phyloP scores from a whole-genome alignment of 2,329 filamentous ascomycete species.

The Huntiella omanensis region DNA sequence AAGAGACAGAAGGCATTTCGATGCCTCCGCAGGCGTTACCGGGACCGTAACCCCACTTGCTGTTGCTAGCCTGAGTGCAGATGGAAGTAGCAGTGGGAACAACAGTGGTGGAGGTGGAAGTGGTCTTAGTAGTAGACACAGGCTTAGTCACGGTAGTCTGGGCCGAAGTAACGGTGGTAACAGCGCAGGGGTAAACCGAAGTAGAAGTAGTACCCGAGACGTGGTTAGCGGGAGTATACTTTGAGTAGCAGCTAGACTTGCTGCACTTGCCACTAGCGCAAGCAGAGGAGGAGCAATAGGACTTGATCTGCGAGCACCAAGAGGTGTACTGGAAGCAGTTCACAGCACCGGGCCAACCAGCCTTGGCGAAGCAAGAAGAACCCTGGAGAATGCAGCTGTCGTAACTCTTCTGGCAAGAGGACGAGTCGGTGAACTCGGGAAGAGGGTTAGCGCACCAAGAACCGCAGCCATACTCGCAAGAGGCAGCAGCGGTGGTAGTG shows the following conservation, averaged over 20 bases:
- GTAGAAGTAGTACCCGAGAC: conserved; percentile 20
- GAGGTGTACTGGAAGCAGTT: conserved; percentile 30
- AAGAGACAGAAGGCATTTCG: conserved; percentile 31
- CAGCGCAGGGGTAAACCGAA: conserved; percentile 18
- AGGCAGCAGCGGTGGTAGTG: conserved; percentile 25
- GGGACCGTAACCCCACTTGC: conserved; percentile 47
- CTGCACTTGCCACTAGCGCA: conserved; percentile 21
- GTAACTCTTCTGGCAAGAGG: conserved; percentile 23
- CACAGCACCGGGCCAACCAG: conserved; percentile 29
- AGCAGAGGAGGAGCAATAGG: conserved; percentile 23
- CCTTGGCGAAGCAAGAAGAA: conserved; percentile 30
- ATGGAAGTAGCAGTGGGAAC: conserved; percentile 31
- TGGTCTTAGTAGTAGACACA: conserved; percentile 15
- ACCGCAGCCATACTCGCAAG: conserved; percentile 35
- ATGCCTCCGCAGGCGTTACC: conserved; percentile 37
- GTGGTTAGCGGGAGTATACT: conserved; percentile 22
- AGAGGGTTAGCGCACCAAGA: conserved; percentile 33
- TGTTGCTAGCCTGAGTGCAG: conserved; percentile 33
- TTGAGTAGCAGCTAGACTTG: conserved; percentile 26
- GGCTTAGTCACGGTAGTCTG: conserved; percentile 15
- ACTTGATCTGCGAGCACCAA: conserved; percentile 29
- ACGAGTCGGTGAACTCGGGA: conserved; percentile 26
- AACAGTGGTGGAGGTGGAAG: conserved; percentile 19
- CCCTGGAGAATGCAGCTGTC: conserved; percentile 28
- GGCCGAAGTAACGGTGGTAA: conserved; percentile 15